Evolutionary conservation across 2,329 filamentous ascomycete genomes (phyloP).

Genomic region (Aspergillus alliaceus): DNA sequence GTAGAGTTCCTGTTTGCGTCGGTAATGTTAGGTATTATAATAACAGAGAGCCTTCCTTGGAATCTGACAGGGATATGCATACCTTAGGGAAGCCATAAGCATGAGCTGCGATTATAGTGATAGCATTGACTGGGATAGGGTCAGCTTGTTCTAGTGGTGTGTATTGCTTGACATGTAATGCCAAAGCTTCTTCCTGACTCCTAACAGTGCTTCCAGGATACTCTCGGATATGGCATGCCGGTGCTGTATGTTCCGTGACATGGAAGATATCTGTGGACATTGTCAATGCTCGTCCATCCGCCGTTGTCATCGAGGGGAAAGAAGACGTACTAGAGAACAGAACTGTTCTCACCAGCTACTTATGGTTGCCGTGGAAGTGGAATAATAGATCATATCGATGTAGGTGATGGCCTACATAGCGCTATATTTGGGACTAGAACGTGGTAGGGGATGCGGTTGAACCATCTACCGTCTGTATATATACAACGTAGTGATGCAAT

Average conservation of each 20-base stretch:
- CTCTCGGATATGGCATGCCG: background rate
- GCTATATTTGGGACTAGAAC: no score
- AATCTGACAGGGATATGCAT: background rate
- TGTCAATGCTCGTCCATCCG: background rate
- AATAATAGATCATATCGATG: no score
- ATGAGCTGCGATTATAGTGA: background rate
- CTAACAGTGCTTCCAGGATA: background rate
- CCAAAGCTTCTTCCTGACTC: background rate
- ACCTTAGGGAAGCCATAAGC: background rate
- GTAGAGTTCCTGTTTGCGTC: constrained; percentile 8
- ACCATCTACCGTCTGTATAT: no score
- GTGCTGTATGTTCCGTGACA: background rate
- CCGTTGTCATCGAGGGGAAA: background rate
- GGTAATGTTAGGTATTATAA: background rate
- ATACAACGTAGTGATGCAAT: no score
- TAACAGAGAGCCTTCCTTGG: no score
- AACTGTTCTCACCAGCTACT: background rate
- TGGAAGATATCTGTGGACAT: background rate
- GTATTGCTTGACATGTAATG: background rate
- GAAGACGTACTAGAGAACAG: background rate
- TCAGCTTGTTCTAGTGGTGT: background rate
- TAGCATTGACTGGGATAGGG: background rate
- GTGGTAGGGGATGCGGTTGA: no score
- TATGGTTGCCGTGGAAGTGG: no score
- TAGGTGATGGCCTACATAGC: no score